Conservation (phyloP, 2,329 filamentous ascomycete species). For the Diplodia sapinea region DNA sequence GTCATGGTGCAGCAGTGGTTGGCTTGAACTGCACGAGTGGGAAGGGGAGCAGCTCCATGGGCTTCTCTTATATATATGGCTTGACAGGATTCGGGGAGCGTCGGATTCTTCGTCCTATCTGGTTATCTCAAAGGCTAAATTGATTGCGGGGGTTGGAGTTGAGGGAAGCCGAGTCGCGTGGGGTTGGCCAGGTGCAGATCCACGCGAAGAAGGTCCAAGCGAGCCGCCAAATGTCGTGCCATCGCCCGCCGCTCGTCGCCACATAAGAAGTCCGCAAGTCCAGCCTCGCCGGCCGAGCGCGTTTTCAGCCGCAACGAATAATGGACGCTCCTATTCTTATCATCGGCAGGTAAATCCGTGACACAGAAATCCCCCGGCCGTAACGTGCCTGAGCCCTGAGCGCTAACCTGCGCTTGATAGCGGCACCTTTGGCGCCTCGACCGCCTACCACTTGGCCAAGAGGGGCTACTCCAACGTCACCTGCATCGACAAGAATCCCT, state of each 20-base stretch:
- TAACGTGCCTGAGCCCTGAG: not conserved
- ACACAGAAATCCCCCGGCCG: not conserved
- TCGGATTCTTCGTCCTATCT: slow-evolving; percentile 8
- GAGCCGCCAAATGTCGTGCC: slow-evolving; percentile 9
- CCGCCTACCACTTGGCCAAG: slow-evolving; percentile 41
- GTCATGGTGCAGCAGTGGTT: slow-evolving; percentile 6
- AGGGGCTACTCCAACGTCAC: slow-evolving; percentile 41
- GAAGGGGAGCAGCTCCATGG: slow-evolving; percentile 1
- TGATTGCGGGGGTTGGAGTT: slow-evolving; percentile 19
- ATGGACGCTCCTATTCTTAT: slow-evolving; percentile 21
- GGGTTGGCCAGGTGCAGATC: slow-evolving; percentile 1
- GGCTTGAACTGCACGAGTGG: not conserved
- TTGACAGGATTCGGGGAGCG: not conserved
- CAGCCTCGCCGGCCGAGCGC: not conserved
- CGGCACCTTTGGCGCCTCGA: slow-evolving; percentile 43
- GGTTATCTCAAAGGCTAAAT: slow-evolving; percentile 18
- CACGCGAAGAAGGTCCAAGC: slow-evolving; percentile 28
- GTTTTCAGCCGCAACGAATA: slow-evolving; percentile 13
- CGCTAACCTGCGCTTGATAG: slow-evolving; percentile 35
- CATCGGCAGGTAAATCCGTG: slow-evolving; percentile 24
- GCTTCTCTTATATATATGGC: slow-evolving; percentile 7
- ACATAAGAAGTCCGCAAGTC: slow-evolving; percentile 18
- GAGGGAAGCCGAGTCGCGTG: not conserved
- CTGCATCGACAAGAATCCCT: slow-evolving; percentile 38
- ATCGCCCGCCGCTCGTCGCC: not conserved